phyloP scores from a whole-genome alignment of 2,329 filamentous ascomycete species.

The Xylaria sp. region DNA sequence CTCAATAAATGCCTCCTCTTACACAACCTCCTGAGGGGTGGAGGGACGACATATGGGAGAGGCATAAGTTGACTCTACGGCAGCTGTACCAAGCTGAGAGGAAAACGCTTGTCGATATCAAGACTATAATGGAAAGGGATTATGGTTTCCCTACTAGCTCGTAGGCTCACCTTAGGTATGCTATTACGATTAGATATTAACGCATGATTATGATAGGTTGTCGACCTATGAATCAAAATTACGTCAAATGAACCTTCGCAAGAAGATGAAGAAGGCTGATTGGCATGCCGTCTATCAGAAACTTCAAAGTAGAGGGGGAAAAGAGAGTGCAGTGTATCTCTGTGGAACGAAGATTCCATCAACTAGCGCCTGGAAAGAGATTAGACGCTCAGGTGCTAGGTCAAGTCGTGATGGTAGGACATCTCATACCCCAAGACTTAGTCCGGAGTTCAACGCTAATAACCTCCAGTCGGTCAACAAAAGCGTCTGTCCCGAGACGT shows the following conservation, averaged over 20 bases:
- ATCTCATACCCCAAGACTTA: neutral
- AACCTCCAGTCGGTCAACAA: neutral
- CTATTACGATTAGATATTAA: neutral
- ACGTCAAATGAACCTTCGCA: neutral
- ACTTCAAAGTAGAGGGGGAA: neutral
- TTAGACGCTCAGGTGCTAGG: neutral
- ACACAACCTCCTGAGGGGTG: neutral
- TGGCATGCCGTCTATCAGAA: constrained; percentile 2
- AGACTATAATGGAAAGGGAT: constrained; percentile 7
- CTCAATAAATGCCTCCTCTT: neutral
- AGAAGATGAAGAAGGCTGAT: neutral
- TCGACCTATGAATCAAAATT: neutral
- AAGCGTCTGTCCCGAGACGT: neutral
- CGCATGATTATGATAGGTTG: neutral
- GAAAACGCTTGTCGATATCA: neutral
- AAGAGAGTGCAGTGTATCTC: neutral
- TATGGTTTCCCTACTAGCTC: neutral
- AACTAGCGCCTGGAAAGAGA: neutral
- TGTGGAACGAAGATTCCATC: neutral
- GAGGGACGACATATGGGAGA: neutral
- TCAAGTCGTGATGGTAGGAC: neutral
- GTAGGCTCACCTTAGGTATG: neutral
- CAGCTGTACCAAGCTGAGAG: constrained; percentile 6
- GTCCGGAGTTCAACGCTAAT: neutral
- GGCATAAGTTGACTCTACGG: neutral